Conservation (phyloP, 257 asterid species). For the Nicotiana tabacum region DNA sequence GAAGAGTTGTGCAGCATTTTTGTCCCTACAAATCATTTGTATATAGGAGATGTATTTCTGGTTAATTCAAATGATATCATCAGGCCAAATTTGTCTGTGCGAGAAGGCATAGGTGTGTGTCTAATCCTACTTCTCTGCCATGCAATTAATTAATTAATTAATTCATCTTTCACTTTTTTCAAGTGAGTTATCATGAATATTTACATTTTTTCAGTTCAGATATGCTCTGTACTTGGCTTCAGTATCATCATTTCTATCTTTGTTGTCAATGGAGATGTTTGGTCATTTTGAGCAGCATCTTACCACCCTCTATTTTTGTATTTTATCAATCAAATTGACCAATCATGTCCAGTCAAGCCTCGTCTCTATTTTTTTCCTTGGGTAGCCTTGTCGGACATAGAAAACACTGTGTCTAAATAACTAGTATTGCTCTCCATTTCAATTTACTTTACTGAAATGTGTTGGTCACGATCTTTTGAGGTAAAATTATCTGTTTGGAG, state of each 20-base stretch:
- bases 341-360: background rate
- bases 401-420: background rate
- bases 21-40: slow-evolving; percentile 86
- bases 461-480: background rate
- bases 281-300: background rate
- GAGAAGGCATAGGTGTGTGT: slow-evolving; percentile 79
- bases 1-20: slow-evolving; percentile 81
- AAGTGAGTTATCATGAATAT: background rate
- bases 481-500: background rate
- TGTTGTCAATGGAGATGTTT: background rate
- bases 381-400: background rate
- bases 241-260: background rate
- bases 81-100: slow-evolving; percentile 77
- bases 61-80: slow-evolving; percentile 72
- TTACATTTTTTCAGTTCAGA: slow-evolving; percentile 2
- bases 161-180: background rate
- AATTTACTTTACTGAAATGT: background rate
- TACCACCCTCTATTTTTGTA: background rate
- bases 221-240: background rate
- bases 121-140: slow-evolving; percentile 9
- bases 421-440: background rate
- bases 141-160: background rate
- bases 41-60: slow-evolving; percentile 78
- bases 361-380: background rate
- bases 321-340: background rate